Evolutionary conservation across 2,329 filamentous ascomycete genomes (phyloP), one percentile per base, ranked within the genome.

Genomic region (Hawksworthiomyces lignivorus): DNA sequence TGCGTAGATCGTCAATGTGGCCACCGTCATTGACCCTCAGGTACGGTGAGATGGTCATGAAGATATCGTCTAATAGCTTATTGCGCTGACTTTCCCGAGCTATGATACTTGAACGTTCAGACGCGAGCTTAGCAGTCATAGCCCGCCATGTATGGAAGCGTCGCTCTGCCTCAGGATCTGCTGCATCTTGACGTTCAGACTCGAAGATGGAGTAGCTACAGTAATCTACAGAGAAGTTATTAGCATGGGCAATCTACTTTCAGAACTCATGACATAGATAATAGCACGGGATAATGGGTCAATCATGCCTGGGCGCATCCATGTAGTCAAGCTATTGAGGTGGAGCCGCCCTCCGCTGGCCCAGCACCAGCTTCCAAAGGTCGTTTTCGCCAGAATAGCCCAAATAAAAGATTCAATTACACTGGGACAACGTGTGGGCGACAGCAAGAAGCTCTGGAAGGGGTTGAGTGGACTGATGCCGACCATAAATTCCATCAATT

Each of bases 331-430:
- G n/a, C 39, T 27, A 28, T 20, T 14, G 19, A 46, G 31, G 15
- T 30, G 15, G 22, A 33, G n/a, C 9, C 36, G 44, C 2, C 35
- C 39, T 21, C 18, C 27, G 18, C 39, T 39, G 10, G 44, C 36
- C 44, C 44, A 46, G 30, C 31, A 43, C 44, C 44, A 46, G 36
- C 44, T 31, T 20, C 44, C 39, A 24, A 46, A 39, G 10, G 43
- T 32, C 9, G 26, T 19, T 10, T 39, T 36, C 19, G 27, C 27
- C 24, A 46, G 30, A 3, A 43, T 28, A 21, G 34, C 36, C 44
- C 44, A 46, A 7, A 46, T 19, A 32, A 43, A 46, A 14, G 44
- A 18, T 32, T 43, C 39, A 17, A 43, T 10, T 17, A 36, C 44
- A 32, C 21, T 29, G 31, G 39, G 22, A n/a, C 38, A 35, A 28